Base-by-base conservation (phyloP, 1,284 basidiomycete species). In the Gomphus sp. region DNA sequence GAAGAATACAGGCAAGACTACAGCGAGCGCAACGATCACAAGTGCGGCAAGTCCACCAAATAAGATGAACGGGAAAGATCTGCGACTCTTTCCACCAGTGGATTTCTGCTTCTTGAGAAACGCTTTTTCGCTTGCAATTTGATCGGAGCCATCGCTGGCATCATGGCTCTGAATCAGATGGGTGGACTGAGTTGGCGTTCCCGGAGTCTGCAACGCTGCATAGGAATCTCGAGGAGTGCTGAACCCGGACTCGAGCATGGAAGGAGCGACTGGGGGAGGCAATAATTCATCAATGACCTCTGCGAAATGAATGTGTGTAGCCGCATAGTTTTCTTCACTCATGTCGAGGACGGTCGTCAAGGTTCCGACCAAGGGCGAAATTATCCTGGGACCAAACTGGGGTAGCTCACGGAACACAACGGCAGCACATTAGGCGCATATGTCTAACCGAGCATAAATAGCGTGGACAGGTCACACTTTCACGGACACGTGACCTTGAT, bases 1-100 rank as follows among this genome's bases (percentile, higher is more conserved):
- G 61, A 85, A 79, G 60, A 79, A 79, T 4, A 85, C 74, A 2
- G 80, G 79, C 3, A 85, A 66, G 43, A 81, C 69, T 36, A 84
- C 72, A 14, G 73, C 78, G 33, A 81, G 70, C 49, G 78, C 72
- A 25, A 83, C 64, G 51, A 78, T 66, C 41, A 76, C 66, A 25
- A 82, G 22, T n/a, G 37, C 25, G 8, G 48, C 22, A n/a, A 62
- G n/a, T 43, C 36, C 55, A 41, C 48, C 45, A n/a, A 62, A 18
- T 11, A 60, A 12, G 31, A 57, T 34, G 9, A 55, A n/a, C 7
- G 34, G 41, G 18, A 39, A 11, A 3, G 22, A 43, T 28, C 52
- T 57, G 48, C 48, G 48, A 28, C 28, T 48, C 47, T 57, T 49
- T 55, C 12, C 16, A 4, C 8, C 11, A 5, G 25, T 39, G 9